Conservation (phyloP, 2,329 filamentous ascomycete genomes). For the Decorospora gaudefroyi region DNA sequence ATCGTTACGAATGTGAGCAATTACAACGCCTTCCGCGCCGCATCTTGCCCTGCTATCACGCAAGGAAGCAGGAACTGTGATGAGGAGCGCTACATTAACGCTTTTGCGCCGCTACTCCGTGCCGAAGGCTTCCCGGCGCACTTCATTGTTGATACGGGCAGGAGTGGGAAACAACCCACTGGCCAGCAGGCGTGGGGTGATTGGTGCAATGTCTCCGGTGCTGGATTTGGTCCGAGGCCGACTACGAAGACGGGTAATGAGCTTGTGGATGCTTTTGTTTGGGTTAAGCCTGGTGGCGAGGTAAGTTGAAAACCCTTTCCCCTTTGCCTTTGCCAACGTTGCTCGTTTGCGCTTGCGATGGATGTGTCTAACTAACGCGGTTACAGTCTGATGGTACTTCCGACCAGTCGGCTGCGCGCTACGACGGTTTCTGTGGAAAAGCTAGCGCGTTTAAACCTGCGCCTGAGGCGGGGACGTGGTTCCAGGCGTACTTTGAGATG, state of each 20-base stretch:
- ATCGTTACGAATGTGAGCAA: slow-evolving; percentile 63
- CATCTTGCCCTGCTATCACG: slow-evolving; percentile 53
- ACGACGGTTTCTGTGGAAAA: slow-evolving; percentile 61
- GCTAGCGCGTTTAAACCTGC: slow-evolving; percentile 63
- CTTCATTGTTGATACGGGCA: slow-evolving; percentile 59
- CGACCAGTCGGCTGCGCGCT: slow-evolving; percentile 52
- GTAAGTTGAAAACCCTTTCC: slow-evolving; percentile 9
- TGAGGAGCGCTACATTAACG: slow-evolving; percentile 59
- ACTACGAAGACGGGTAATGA: slow-evolving; percentile 63
- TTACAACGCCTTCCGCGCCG: slow-evolving; percentile 60
- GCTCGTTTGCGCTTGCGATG: no score
- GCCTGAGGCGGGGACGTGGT: slow-evolving; percentile 72
- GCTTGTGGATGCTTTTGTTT: slow-evolving; percentile 68
- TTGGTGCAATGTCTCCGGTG: slow-evolving; percentile 69
- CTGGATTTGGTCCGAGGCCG: slow-evolving; percentile 68
- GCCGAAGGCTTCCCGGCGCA: slow-evolving; percentile 57
- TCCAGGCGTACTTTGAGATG: slow-evolving; percentile 54
- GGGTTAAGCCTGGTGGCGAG: slow-evolving; percentile 69
- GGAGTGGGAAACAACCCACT: slow-evolving; percentile 66
- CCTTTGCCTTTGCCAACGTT: background rate
- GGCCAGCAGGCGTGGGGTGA: slow-evolving; percentile 63
- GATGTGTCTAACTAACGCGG: background rate
- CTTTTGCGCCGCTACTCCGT: slow-evolving; percentile 55
- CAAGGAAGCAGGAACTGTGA: slow-evolving; percentile 57
- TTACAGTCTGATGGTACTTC: slow-evolving; percentile 52